Percentiles rank a stretch among this genome's conserved stretches.
Conservation (phyloP, 83 land plant genomes). For the Larix sibirica region DNA sequence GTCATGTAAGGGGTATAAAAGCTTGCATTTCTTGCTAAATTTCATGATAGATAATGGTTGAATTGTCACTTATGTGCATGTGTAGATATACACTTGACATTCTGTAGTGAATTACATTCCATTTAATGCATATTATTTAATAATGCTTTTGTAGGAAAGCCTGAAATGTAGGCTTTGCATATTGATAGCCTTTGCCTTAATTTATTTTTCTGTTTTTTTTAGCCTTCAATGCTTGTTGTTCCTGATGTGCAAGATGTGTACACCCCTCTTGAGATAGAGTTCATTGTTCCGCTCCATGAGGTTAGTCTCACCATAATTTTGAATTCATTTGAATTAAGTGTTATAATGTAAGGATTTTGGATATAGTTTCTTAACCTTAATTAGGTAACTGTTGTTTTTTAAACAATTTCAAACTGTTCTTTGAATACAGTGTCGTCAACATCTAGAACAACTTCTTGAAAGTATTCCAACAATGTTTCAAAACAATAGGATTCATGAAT, state of each 20-base stretch:
- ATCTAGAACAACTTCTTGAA: conserved; percentile 83
- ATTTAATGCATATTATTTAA: neutral
- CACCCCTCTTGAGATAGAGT: conserved; percentile 81
- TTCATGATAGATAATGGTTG: too few relatives aligned
- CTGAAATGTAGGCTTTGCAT: neutral
- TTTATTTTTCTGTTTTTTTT: conserved; percentile 23
- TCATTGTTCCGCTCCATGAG: conserved; percentile 88
- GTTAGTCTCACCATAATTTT: conserved; percentile 33
- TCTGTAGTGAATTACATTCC: neutral
- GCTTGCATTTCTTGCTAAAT: too few relatives aligned
- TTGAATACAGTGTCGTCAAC: conserved; percentile 72
- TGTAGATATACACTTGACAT: neutral
- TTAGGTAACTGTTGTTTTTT: neutral
- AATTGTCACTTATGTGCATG: neutral
- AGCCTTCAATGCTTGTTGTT: conserved; percentile 98
- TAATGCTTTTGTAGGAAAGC: neutral
- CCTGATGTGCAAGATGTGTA: conserved; percentile 98
- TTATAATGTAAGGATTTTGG: neutral
- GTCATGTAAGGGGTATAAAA: too few relatives aligned
- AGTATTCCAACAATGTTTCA: conserved; percentile 94
- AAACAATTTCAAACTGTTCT: too few relatives aligned
- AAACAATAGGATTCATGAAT: conserved; percentile 69
- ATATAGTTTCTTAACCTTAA: neutral
- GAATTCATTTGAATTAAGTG: neutral
- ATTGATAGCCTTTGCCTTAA: neutral